phyloP scores from a whole-genome alignment of 2,329 filamentous ascomycete species.

The Colletotrichum coccodes region DNA sequence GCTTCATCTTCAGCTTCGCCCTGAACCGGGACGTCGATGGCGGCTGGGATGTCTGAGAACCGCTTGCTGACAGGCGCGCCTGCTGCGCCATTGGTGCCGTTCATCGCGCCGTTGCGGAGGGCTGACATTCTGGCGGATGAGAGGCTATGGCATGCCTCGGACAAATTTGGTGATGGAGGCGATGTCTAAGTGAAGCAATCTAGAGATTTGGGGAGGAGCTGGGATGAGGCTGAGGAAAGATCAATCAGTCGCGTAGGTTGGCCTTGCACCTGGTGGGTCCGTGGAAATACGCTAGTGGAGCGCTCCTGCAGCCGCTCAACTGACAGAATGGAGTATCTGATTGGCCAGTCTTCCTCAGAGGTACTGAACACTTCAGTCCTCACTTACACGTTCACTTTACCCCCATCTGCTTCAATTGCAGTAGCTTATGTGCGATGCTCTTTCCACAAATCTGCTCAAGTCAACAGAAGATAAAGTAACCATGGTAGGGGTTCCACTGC shows the following conservation, averaged over 20 bases:
- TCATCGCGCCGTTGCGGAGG: conserved; percentile 54
- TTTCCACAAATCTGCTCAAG: neutral
- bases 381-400: neutral
- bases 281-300: conserved; percentile 2
- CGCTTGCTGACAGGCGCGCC: conserved; percentile 60
- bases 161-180: conserved; percentile 10
- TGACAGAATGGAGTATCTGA: neutral
- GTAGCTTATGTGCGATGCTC: neutral
- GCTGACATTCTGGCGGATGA: conserved; percentile 49
- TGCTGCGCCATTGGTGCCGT: conserved; percentile 53
- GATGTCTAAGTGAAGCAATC: conserved; percentile 11
- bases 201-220: conserved; percentile 21
- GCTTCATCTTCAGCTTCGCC: conserved; percentile 74
- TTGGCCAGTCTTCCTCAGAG: neutral
- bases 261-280: conserved; percentile 25
- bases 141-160: conserved; percentile 32
- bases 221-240: conserved; percentile 32
- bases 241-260: conserved; percentile 27
- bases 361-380: neutral
- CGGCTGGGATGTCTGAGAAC: conserved; percentile 72
- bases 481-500: no score
- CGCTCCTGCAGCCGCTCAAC: conserved; percentile 1
- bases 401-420: neutral
- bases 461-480: neutral
- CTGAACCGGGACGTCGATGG: conserved; percentile 74